Percentiles rank a stretch among this genome's conserved stretches.
Conservation (phyloP, 2,329 filamentous ascomycete genomes). For the Alternaria atra region DNA sequence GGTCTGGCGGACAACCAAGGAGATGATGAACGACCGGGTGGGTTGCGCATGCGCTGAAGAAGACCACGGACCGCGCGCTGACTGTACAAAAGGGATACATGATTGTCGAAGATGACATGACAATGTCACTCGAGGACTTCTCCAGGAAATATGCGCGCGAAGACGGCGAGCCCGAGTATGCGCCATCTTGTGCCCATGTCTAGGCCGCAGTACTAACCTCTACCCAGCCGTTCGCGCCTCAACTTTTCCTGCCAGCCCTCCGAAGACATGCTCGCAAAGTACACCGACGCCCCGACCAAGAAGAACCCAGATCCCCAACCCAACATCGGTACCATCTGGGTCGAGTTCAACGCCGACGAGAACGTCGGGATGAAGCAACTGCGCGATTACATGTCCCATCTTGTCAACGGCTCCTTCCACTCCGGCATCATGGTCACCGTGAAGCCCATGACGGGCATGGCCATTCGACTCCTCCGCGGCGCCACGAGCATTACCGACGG, state of each 20-base stretch:
- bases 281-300: constrained; percentile 75
- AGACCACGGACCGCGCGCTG: constrained; percentile 27
- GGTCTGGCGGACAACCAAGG: constrained; percentile 89
- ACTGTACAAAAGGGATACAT: constrained; percentile 79
- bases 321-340: constrained; percentile 87
- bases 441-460: constrained; percentile 82
- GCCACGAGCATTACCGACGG: constrained; percentile 39
- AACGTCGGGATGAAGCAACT: constrained; percentile 91
- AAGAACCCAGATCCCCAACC: constrained; percentile 74
- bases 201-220: constrained; percentile 8
- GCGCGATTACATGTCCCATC: constrained; percentile 85
- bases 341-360: constrained; percentile 86
- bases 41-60: constrained; percentile 48
- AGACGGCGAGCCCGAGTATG: constrained; percentile 80
- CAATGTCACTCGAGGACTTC: constrained; percentile 86
- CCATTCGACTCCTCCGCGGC: constrained; percentile 54
- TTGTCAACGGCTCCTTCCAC: constrained; percentile 81
- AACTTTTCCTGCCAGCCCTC: constrained; percentile 88
- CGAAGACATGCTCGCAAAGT: constrained; percentile 83
- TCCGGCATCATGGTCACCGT: constrained; percentile 91
- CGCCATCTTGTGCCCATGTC: constrained; percentile 12
- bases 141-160: constrained; percentile 73
- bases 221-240: constrained; percentile 77
- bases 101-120: constrained; percentile 86
- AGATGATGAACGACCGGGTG: constrained; percentile 94